Base-by-base conservation (phyloP, 139 green algal species). In the Desmodesmus armatus region DNA sequence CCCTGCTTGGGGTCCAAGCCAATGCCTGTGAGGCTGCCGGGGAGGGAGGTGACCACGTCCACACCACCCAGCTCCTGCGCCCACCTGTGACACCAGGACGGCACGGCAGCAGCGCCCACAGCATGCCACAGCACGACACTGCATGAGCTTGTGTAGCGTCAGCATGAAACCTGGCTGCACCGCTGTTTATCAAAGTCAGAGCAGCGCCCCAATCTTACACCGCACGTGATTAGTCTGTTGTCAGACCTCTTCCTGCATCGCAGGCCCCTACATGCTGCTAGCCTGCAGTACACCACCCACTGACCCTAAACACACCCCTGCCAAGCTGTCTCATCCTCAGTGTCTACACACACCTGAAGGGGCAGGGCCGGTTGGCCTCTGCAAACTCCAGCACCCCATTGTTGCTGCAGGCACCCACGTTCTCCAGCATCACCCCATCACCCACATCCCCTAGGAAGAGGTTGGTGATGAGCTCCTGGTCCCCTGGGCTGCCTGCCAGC, bases 51-150 rank as follows among this genome's bases (percentile, higher is more conserved):
- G n/a, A 84, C 41, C n/a, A 84, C 62, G 35, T 84, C 78, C 39
- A 84, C 43, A 70, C 78, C 78, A 39, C 60, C 78, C 29, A 84
- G 78, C 60, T 84, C 78, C 23, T 84, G 78, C 41, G 78, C 78
- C 78, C 78, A 84, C 60, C 78, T 84, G 78, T 11, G 44, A 33
- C 35, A 47, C 19, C 70, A 53, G 70, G 15, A 23, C 11, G 23
- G 6, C 63, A 76, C 23, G 37, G 67, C 27, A 76, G 29, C 17
- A 76, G 67, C 67, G 5, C 11, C 67, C 27, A 13, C 31, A 72
- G 29, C 63, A 44, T 25, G 58, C 13, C n/a, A 31, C 21, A n/a
- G n/a, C n/a, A 17, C 51, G 51, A 17, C 51, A 62, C n/a, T 62
- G 51, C 51, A 17, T 17, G 51, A 27, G 15, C 15, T 62, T 62